Conservation (phyloP, 805 yeast genomes). For the Candida railenensis region DNA sequence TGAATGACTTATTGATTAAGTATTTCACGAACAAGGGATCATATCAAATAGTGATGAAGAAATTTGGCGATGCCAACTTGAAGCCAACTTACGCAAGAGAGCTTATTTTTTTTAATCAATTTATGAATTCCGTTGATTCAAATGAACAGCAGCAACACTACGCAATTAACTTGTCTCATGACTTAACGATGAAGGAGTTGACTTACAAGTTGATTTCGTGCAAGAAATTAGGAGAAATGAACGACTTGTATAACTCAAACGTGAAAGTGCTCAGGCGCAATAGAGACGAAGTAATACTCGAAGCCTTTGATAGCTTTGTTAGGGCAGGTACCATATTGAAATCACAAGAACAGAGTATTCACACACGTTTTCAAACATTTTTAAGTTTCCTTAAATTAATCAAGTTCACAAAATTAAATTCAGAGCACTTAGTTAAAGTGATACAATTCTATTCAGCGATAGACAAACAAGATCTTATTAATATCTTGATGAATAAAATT, state of each 20-base stretch:
- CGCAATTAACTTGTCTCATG: neutral
- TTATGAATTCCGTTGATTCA: constrained; percentile 16
- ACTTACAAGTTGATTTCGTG: constrained; percentile 2
- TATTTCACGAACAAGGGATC: constrained; percentile 22
- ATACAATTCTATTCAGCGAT: constrained; percentile 24
- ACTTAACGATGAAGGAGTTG: neutral
- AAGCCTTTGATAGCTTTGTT: constrained; percentile 10
- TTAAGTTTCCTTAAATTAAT: constrained; percentile 24
- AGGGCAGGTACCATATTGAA: constrained; percentile 9
- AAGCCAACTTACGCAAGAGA: constrained; percentile 16
- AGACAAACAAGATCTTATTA: constrained; percentile 21
- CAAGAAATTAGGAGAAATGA: constrained; percentile 3
- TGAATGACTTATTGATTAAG: constrained; percentile 19
- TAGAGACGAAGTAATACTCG: constrained; percentile 7
- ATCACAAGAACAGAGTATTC: neutral
- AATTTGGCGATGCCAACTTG: constrained; percentile 14
- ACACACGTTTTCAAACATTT: constrained; percentile 20
- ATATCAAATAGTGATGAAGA: constrained; percentile 14
- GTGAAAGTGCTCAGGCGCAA: neutral
- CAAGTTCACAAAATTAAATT: constrained; percentile 17
- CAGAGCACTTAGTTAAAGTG: constrained; percentile 20
- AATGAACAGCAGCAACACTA: neutral
- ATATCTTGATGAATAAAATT: constrained; percentile 19
- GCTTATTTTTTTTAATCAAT: constrained; percentile 16
- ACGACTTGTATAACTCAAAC: neutral